phyloP scores from a whole-genome alignment of 1,284 basidiomycete species.

The Takashimella tepidaria region DNA sequence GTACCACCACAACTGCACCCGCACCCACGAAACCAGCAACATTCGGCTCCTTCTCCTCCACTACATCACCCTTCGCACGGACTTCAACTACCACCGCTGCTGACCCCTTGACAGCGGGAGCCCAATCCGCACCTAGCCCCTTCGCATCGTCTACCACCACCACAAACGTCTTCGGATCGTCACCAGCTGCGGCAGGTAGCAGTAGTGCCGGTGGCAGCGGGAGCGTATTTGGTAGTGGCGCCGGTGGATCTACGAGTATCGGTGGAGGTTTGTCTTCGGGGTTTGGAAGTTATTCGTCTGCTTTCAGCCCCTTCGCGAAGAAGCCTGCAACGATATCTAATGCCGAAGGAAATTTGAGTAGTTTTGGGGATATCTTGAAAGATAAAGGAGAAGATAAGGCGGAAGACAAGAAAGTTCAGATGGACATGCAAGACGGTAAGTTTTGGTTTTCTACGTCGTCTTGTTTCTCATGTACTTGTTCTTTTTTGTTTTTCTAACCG shows the following conservation, averaged over 20 bases:
- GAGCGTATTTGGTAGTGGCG: not conserved
- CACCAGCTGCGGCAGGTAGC: not conserved
- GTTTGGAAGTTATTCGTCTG: slow-evolving; percentile 36
- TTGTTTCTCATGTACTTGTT: not conserved
- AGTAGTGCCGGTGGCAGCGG: not conserved
- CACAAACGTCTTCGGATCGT: not conserved
- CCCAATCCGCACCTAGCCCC: slow-evolving; percentile 13
- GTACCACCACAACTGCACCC: slow-evolving; percentile 7
- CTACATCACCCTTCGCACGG: slow-evolving; percentile 21
- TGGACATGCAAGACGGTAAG: slow-evolving; percentile 68
- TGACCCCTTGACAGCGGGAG: slow-evolving; percentile 9
- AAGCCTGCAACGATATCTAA: slow-evolving; percentile 19
- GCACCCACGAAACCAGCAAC: slow-evolving; percentile 30
- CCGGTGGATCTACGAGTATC: no score
- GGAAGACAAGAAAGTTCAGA: slow-evolving; percentile 47
- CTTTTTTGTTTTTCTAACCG: not conserved
- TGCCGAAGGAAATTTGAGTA: slow-evolving; percentile 2
- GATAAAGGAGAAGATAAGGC: slow-evolving; percentile 46
- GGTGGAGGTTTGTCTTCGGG: slow-evolving; percentile 14
- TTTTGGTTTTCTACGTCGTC: slow-evolving; percentile 9
- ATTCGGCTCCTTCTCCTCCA: slow-evolving; percentile 57
- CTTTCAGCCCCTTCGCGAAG: slow-evolving; percentile 30
- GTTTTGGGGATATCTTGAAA: slow-evolving; percentile 40
- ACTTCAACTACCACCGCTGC: slow-evolving; percentile 11
- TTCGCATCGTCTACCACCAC: slow-evolving; percentile 10